Evolutionary conservation across 768 basidiomycete genomes (phyloP).

Genomic region (Tulasnella sp.): DNA sequence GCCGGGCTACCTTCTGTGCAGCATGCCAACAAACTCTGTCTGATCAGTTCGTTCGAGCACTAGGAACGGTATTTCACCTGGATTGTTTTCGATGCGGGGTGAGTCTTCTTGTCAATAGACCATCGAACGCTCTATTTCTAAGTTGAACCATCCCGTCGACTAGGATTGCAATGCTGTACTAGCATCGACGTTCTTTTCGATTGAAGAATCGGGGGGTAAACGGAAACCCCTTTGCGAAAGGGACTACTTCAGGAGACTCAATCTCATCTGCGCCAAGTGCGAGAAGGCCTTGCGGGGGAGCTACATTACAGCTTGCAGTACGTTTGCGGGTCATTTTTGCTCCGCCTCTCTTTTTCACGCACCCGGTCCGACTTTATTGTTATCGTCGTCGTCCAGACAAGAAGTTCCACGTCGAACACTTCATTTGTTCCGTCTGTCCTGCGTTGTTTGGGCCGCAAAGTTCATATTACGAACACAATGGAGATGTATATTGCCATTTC

Average conservation of each 20-base stretch:
- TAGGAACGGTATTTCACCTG: conserved; percentile 92
- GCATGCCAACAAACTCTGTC: conserved; percentile 49
- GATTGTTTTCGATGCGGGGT: conserved; percentile 99
- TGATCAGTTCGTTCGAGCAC: conserved; percentile 92
- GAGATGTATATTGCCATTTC: conserved; percentile 96
- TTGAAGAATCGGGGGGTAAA: conserved; percentile 83
- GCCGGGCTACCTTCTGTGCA: no score
- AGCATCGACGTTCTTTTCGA: conserved; percentile 97
- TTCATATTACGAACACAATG: conserved; percentile 98
- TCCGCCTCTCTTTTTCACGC: background rate
- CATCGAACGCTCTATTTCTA: conserved; percentile 16
- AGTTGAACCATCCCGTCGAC: conserved; percentile 9
- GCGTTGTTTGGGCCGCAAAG: conserved; percentile 96
- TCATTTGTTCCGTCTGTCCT: conserved; percentile 95
- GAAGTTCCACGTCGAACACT: conserved; percentile 99
- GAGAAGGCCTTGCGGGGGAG: conserved; percentile 90
- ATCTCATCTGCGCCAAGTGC: conserved; percentile 96
- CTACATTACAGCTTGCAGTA: conserved; percentile 99
- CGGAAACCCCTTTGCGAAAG: conserved; percentile 96
- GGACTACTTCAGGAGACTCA: conserved; percentile 94
- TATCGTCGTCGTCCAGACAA: conserved; percentile 55
- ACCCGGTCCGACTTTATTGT: conserved; percentile 1
- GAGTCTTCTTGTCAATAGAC: conserved; percentile 35
- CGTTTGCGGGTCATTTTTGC: conserved; percentile 38
- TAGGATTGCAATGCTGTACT: conserved; percentile 97